phyloP scores from a whole-genome alignment of 2,329 filamentous ascomycete genomes.

The Fusarium subglutinans region DNA sequence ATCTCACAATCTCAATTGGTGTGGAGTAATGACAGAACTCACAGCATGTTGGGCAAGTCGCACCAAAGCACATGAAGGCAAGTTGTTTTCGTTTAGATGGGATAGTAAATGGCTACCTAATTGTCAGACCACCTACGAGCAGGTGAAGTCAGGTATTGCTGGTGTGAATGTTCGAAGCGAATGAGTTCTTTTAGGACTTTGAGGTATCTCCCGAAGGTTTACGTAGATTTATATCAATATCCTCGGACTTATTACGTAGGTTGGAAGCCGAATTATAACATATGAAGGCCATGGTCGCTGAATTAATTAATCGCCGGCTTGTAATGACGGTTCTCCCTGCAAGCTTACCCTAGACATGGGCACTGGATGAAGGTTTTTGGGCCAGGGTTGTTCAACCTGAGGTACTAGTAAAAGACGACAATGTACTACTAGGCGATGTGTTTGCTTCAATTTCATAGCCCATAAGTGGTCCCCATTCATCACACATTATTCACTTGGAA shows the following conservation, averaged over 20 bases:
- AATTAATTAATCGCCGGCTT: conserved; percentile 15
- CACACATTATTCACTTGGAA: neutral
- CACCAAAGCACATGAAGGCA: conserved; percentile 52
- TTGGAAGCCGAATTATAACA: neutral
- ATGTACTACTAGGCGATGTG: neutral
- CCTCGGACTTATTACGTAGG: neutral
- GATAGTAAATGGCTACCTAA: neutral
- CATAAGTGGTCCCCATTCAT: neutral
- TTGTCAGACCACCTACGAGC: neutral
- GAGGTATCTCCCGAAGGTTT: neutral
- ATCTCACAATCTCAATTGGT: neutral
- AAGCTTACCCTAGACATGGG: neutral
- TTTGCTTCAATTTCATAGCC: neutral
- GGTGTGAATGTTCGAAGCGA: neutral
- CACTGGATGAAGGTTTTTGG: neutral
- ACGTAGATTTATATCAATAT: neutral
- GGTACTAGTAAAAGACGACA: neutral
- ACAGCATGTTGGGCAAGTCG: conserved; percentile 56
- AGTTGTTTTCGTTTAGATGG: neutral
- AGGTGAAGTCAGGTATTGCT: neutral
- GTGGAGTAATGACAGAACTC: conserved; percentile 24
- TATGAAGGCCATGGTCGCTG: neutral
- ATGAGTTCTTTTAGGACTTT: neutral
- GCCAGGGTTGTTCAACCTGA: neutral
- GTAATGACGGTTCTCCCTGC: neutral